A percentile compares a stretch with the other conserved stretches of the same genome.
phyloP scores from a whole-genome alignment of 2,329 filamentous ascomycete genomes.

The Curvularia eragrostidis region DNA sequence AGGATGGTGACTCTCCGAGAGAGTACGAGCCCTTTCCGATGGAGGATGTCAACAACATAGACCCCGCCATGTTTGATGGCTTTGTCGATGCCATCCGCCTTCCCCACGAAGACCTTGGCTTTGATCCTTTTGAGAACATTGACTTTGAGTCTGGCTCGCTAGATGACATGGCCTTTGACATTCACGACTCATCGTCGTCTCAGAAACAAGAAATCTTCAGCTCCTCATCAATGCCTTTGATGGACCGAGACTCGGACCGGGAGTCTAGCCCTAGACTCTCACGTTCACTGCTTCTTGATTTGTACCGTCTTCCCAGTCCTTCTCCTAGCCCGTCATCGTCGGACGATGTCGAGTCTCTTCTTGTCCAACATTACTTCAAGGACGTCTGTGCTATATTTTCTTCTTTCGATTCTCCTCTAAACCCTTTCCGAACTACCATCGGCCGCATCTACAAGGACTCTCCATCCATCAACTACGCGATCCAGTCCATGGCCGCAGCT shows the following conservation, averaged over 20 bases:
- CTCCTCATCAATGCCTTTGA: constrained; percentile 18
- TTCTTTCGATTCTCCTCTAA: constrained; percentile 68
- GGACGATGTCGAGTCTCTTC: constrained; percentile 60
- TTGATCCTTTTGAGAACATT: constrained; percentile 36
- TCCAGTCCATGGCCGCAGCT: constrained; percentile 70
- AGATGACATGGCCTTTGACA: constrained; percentile 29
- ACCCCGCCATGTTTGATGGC: constrained; percentile 36
- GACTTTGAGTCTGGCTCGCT: constrained; percentile 36
- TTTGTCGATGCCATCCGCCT: constrained; percentile 31
- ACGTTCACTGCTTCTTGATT: constrained; percentile 50
- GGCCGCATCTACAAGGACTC: constrained; percentile 65
- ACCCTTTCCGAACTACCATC: constrained; percentile 66
- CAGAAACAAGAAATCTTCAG: constrained; percentile 26
- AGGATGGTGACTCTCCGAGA: constrained; percentile 34
- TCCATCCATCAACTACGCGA: constrained; percentile 64
- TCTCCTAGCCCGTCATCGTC: constrained; percentile 44
- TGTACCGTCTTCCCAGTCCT: constrained; percentile 46
- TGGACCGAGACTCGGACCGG: constrained; percentile 24
- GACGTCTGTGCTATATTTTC: constrained; percentile 68
- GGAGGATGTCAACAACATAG: constrained; percentile 33
- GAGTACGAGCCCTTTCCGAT: constrained; percentile 37
- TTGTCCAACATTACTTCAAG: constrained; percentile 70
- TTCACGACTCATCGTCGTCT: constrained; percentile 23
- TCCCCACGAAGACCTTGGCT: constrained; percentile 33
- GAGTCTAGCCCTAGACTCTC: constrained; percentile 43